A percentile compares a stretch with the other conserved stretches of the same genome.
Evolutionary conservation across 1,284 basidiomycete genomes (phyloP).

Genomic region (Boletus subluridellus): DNA sequence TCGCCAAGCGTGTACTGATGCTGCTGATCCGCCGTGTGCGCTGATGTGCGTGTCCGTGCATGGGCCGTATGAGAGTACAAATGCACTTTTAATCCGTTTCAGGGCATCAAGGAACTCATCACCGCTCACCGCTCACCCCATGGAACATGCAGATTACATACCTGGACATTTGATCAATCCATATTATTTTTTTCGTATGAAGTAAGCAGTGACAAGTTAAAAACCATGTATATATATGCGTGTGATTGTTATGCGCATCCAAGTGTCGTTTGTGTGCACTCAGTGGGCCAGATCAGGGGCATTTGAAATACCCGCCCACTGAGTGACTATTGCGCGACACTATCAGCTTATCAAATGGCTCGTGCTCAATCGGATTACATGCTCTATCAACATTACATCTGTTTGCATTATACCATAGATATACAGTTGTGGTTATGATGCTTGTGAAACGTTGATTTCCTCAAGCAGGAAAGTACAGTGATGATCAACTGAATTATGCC

Average conservation of each 20-base stretch:
- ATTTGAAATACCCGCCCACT: neutral
- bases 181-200: neutral
- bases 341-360: neutral
- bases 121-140: neutral
- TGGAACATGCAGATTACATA: neutral
- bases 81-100: neutral
- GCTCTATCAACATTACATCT: neutral
- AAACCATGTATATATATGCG: neutral
- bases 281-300: neutral
- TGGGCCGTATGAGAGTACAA: neutral
- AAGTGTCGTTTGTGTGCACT: neutral
- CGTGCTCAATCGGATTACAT: neutral
- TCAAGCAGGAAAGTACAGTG: neutral
- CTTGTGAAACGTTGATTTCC: neutral
- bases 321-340: neutral
- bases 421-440: neutral
- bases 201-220: neutral
- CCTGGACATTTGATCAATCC: neutral
- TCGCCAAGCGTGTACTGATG: no score
- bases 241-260: neutral
- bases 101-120: neutral
- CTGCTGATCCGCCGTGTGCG: no score
- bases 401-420: neutral
- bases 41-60: neutral
- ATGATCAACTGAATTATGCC: neutral